Percentiles rank a stretch among this genome's conserved stretches.
phyloP scores from a whole-genome alignment of 441 rosid genomes.

The Erysimum cheiri region DNA sequence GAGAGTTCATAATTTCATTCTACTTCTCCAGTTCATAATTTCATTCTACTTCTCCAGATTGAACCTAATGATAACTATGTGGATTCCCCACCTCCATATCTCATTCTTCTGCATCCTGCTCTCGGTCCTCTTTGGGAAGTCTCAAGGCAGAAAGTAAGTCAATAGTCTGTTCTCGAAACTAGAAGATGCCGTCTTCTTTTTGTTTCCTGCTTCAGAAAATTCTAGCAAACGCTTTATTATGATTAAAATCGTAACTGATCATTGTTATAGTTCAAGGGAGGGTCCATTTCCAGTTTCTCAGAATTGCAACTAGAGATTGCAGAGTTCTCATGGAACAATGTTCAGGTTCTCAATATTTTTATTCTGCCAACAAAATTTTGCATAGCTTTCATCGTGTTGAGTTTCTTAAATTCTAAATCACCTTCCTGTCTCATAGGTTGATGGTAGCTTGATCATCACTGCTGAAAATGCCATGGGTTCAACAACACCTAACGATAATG shows the following conservation, averaged over 20 bases:
- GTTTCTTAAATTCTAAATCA: conserved; percentile 24
- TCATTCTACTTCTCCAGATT: conserved; percentile 52
- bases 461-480: conserved; percentile 86
- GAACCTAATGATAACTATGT: conserved; percentile 70
- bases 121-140: conserved; percentile 98
- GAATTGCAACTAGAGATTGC: conserved; percentile 90
- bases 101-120: conserved; percentile 90
- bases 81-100: conserved; percentile 79
- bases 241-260: conserved; percentile 20
- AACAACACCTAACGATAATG: conserved; percentile 50
- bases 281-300: conserved; percentile 77
- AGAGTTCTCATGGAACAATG: conserved; percentile 89
- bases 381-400: conserved; percentile 5
- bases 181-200: not conserved
- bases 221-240: not conserved
- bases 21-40: conserved; percentile 20
- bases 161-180: conserved; percentile 10
- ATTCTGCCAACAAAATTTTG: not conserved
- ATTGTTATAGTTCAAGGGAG: conserved; percentile 67
- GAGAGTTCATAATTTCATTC: no score
- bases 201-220: not conserved
- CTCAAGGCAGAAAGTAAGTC: conserved; percentile 75
- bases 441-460: conserved; percentile 79
- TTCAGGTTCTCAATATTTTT: conserved; percentile 60
- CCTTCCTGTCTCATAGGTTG: conserved; percentile 56